Evolutionary conservation across 1,284 basidiomycete genomes (phyloP).

Genomic region (Takashimella koratensis): DNA sequence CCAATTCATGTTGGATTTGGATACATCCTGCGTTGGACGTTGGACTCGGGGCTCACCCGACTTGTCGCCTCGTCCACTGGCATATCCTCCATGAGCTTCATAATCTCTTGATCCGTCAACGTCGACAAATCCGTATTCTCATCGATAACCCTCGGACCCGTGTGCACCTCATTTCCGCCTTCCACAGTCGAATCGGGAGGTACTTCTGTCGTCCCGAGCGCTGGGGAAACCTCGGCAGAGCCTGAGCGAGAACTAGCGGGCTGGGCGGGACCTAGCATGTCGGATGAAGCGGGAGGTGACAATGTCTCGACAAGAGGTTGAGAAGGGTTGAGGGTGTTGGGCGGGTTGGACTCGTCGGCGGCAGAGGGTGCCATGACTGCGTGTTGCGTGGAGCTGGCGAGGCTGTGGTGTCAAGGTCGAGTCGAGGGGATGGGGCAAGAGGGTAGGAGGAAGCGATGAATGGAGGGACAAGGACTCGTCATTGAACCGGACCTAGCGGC

Average conservation of each 20-base stretch:
- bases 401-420: background rate
- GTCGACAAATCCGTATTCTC: conserved; percentile 46
- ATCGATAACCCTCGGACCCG: conserved; percentile 38
- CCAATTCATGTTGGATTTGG: too few species aligned
- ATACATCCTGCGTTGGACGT: too few species aligned
- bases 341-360: too few species aligned
- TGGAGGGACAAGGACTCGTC: too few species aligned
- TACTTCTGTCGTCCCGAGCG: too few species aligned
- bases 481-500: background rate
- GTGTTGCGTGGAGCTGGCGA: too few species aligned
- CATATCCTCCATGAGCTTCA: conserved; percentile 44
- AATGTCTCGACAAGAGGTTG: background rate
- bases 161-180: conserved; percentile 2
- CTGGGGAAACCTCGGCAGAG: background rate
- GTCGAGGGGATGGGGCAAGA: background rate
- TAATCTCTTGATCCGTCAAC: conserved; percentile 48
- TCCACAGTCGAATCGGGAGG: too few species aligned
- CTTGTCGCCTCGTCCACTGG: conserved; percentile 25
- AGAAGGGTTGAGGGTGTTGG: too few species aligned
- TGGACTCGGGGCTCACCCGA: too few species aligned
- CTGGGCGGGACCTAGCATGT: background rate
- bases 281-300: too few species aligned
- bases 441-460: background rate
- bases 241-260: background rate
- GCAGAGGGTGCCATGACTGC: too few species aligned